Conservation (phyloP, 2,329 filamentous ascomycete species). For the Teratosphaeria zuluensis region DNA sequence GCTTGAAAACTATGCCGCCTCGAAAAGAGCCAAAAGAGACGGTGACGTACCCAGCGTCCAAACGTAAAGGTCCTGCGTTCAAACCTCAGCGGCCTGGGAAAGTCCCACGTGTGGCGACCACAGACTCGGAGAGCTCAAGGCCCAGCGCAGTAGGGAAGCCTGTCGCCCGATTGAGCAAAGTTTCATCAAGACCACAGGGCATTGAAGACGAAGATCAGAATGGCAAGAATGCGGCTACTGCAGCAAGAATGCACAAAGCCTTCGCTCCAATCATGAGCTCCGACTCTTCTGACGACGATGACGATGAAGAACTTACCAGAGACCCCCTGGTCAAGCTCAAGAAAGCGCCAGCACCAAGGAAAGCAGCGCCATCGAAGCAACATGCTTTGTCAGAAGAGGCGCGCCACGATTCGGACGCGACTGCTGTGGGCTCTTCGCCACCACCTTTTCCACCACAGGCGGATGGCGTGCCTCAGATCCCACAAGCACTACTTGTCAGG, state of each 20-base stretch:
- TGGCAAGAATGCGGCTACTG: constrained; percentile 8
- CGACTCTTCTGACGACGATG: constrained; percentile 8
- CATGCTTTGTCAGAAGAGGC: background rate
- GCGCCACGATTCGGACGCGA: background rate
- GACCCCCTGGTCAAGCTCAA: constrained; percentile 11
- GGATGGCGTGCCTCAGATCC: constrained; percentile 43
- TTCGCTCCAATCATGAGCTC: background rate
- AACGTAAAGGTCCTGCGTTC: constrained; percentile 24
- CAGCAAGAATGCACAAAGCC: background rate
- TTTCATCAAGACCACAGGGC: background rate
- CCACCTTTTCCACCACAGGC: constrained; percentile 12
- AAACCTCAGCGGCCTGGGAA: constrained; percentile 23
- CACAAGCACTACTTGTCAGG: constrained; percentile 62
- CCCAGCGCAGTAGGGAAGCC: background rate
- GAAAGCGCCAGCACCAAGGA: background rate
- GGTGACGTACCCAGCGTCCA: constrained; percentile 24
- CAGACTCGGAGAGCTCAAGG: constrained; percentile 26
- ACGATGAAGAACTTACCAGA: constrained; percentile 10
- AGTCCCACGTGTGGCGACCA: constrained; percentile 34
- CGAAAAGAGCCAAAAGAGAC: constrained; percentile 24
- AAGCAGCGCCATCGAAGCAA: constrained; percentile 3
- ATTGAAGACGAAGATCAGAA: constrained; percentile 9
- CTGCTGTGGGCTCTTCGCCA: background rate
- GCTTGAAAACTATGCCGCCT: constrained; percentile 14
- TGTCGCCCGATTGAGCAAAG: background rate